Base-by-base conservation (phyloP, 805 yeast species). In the Kuraishia borneana region DNA sequence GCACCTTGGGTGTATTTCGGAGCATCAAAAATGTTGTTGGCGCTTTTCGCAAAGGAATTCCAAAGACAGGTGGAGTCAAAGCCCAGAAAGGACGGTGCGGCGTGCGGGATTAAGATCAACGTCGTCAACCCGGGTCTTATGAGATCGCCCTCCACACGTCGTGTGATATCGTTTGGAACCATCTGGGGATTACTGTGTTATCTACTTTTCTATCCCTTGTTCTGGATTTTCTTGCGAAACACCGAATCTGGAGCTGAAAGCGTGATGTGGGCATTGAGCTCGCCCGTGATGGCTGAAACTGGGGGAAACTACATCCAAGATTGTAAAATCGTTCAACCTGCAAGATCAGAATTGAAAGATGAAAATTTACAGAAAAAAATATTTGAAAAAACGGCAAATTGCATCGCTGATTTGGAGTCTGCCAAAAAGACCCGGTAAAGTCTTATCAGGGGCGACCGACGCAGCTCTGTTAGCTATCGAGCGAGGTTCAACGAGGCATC, bases 81-180 rank as follows among this genome's bases (percentile, higher is more conserved):
- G 42, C 78, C 76, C 39, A 65, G 94, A 38, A 71, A 77, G 34
- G 94, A 85, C 55, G 73, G 73, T 31, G 72, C 77, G 17, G 81
- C 83, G 2, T 65, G 70, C 48, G 83, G 80, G 45, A 74, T 83
- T 18, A 69, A 78, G 33, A 68, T 85, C 17, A 70, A 79, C 38
- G 48, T 85, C 36, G 92, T 83, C 4, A 92, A 92, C 49, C 97
- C 99, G 0, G 98, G 98, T 1, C 45, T 88, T 23, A 83, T 84
- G 81, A 69, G 97, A 44, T 76, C 95, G 2, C 83, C 95, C 2
- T 74, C 94, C 18, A 77, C 89, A 26, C 74, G 92, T 44, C 68
- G 96, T 37, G 73, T 78, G 23, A 38, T 85, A 4, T 74, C 92
- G 14, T 68, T 83, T 58, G 96, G 97, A 1, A 63, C 83, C 0